Evolutionary conservation across 495 filamentous ascomycete genomes (phyloP).

Genomic region (Penicillium ucsense): DNA sequence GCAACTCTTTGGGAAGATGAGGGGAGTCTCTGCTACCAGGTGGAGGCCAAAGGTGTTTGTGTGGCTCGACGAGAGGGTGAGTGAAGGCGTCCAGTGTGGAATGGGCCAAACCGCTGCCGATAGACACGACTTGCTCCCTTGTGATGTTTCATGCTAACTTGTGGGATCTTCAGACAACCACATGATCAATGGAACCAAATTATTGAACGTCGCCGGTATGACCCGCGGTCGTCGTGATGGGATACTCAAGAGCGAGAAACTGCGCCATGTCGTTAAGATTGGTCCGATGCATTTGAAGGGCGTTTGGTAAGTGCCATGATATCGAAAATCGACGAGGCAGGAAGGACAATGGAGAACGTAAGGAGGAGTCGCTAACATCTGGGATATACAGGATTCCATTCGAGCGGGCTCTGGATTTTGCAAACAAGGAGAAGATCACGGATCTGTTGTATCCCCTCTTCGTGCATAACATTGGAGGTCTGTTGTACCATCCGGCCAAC

Average conservation of each 20-base stretch:
- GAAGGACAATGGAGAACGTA: neutral
- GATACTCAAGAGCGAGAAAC: constrained; percentile 95
- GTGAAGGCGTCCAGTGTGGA: constrained; percentile 29
- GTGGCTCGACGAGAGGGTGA: constrained; percentile 90
- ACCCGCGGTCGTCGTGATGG: constrained; percentile 91
- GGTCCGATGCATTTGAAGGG: constrained; percentile 98
- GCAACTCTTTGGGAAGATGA: constrained; percentile 98
- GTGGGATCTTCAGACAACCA: constrained; percentile 65
- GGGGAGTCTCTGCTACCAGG: constrained; percentile 94
- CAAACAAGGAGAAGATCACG: constrained; percentile 99
- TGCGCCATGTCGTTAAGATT: constrained; percentile 95
- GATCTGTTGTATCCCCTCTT: constrained; percentile 92
- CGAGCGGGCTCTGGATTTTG: constrained; percentile 91
- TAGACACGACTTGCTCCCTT: neutral
- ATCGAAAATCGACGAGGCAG: neutral
- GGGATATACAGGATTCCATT: constrained; percentile 76
- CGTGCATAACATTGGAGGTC: constrained; percentile 91
- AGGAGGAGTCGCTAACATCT: neutral
- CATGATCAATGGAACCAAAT: constrained; percentile 98
- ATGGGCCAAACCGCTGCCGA: too few relatives aligned
- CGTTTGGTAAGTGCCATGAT: constrained; percentile 65
- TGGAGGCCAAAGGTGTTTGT: constrained; percentile 92
- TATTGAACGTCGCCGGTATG: constrained; percentile 97
- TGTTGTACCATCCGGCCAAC: constrained; percentile 92
- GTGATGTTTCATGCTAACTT: neutral